Percentiles rank a stretch among this genome's conserved stretches.
phyloP scores from a whole-genome alignment of 441 rosid species.

The California macrophylla region DNA sequence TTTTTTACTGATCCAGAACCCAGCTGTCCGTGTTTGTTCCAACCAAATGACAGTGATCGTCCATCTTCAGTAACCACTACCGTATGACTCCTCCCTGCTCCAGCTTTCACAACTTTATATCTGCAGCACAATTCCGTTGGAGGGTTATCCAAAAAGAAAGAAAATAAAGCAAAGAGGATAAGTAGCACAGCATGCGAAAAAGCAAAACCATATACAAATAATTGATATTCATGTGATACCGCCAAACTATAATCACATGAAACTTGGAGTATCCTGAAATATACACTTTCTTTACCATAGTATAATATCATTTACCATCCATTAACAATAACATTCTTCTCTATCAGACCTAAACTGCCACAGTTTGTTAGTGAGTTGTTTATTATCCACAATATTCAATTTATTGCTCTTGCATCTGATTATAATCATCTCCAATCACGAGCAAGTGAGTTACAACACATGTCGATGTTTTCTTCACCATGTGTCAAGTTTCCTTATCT shows the following conservation, averaged over 20 bases:
- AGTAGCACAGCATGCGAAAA: neutral
- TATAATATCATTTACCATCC: neutral
- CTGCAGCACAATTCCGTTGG: slow-evolving; percentile 28
- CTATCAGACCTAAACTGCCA: neutral
- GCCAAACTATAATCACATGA: neutral
- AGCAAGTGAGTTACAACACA: neutral
- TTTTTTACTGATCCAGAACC: slow-evolving; percentile 70
- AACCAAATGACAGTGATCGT: slow-evolving; percentile 74
- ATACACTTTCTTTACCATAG: neutral
- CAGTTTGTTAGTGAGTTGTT: neutral
- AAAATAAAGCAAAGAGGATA: neutral
- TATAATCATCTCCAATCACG: neutral
- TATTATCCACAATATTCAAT: neutral
- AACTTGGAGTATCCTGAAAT: neutral
- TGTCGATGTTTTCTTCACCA: neutral
- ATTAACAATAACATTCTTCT: neutral
- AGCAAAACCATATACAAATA: neutral
- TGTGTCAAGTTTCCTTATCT: neutral
- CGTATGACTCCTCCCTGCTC: slow-evolving; percentile 69
- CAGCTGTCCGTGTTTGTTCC: slow-evolving; percentile 95
- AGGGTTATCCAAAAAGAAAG: neutral
- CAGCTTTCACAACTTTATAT: slow-evolving; percentile 64
- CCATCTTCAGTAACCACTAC: slow-evolving; percentile 81
- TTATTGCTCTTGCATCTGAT: neutral
- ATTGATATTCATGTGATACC: neutral